phyloP scores from a whole-genome alignment of 2,329 filamentous ascomycete species.

The Emergomyces orientalis region DNA sequence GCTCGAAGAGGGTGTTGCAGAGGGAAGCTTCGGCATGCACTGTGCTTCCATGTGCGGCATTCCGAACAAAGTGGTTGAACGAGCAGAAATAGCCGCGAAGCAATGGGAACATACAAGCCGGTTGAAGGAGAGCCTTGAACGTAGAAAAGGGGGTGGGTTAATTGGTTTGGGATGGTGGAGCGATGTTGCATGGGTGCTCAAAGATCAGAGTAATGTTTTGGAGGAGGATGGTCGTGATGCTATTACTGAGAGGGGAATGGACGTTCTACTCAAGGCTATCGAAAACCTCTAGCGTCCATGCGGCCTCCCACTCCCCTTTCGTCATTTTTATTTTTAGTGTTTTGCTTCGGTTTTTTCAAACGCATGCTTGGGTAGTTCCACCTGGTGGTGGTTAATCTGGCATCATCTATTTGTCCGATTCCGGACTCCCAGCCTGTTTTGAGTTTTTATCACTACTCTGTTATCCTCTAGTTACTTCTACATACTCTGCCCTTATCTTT shows the following conservation, averaged over 20 bases:
- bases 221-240: conserved; percentile 26
- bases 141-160: conserved; percentile 67
- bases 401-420: neutral
- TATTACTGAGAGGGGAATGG: conserved; percentile 43
- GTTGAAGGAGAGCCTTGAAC: conserved; percentile 78
- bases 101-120: conserved; percentile 94
- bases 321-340: neutral
- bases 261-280: conserved; percentile 50
- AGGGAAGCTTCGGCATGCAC: conserved; percentile 98
- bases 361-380: neutral
- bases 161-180: conserved; percentile 80
- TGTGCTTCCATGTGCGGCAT: conserved; percentile 98
- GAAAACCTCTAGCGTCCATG: conserved; percentile 39
- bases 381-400: conserved; percentile 9
- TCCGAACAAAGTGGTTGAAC: conserved; percentile 66
- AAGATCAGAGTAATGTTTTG: conserved; percentile 34
- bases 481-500: neutral
- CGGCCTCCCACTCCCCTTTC: neutral
- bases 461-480: neutral
- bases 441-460: neutral
- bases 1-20: conserved; percentile 83
- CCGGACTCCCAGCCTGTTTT: neutral
- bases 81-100: conserved; percentile 76
- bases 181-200: conserved; percentile 70
- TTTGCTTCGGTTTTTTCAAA: neutral